Conservation (phyloP, 2,329 filamentous ascomycete species). For the Sporothrix protearum region DNA sequence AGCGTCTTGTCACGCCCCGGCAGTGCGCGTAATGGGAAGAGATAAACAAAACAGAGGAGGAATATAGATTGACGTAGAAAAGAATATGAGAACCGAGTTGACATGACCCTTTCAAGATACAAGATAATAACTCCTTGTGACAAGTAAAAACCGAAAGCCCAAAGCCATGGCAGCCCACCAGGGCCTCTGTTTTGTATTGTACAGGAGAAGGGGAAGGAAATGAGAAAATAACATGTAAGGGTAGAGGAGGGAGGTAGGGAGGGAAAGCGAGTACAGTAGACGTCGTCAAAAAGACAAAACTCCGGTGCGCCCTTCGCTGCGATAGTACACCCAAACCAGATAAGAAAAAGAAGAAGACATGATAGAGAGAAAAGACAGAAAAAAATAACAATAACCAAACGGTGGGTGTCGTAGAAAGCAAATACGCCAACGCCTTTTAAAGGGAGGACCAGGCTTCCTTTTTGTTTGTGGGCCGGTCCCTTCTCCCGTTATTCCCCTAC, state of each 20-base stretch:
- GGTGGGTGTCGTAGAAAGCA: background rate
- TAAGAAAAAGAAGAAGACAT: background rate
- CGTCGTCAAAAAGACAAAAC: constrained; percentile 17
- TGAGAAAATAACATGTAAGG: background rate
- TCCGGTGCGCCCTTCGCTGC: constrained; percentile 20
- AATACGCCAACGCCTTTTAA: constrained; percentile 9
- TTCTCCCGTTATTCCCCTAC: background rate
- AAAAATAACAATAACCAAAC: background rate
- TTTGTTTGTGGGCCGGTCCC: background rate
- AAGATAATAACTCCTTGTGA: background rate
- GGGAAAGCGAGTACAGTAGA: background rate
- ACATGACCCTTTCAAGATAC: background rate
- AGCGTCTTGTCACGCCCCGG: background rate
- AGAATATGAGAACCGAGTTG: background rate
- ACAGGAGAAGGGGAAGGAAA: background rate
- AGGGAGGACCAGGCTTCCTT: background rate
- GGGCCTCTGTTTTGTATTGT: background rate
- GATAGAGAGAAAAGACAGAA: background rate
- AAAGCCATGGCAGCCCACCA: background rate
- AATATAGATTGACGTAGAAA: background rate
- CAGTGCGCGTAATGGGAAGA: background rate
- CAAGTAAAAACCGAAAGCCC: background rate
- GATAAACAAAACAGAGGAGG: background rate
- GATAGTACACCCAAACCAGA: background rate
- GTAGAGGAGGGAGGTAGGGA: background rate